Conservation (phyloP, 176 grass and related monocot genomes). For the Triticum timopheevii region DNA sequence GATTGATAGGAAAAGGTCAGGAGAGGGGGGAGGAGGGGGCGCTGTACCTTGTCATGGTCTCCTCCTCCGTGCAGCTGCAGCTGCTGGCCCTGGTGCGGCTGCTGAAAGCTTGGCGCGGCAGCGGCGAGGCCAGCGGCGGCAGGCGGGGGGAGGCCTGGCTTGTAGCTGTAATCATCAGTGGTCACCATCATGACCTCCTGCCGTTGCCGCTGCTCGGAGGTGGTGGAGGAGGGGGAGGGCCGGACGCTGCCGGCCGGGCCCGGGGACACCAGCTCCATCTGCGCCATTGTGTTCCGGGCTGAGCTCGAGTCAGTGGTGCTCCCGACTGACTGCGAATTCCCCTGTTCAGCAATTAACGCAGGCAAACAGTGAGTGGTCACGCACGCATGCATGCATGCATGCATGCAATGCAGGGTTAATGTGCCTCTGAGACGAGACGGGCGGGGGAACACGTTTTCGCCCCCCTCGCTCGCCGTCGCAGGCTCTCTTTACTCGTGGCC, state of each 20-base stretch:
- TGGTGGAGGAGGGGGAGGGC: conserved; percentile 24
- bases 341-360: conserved; percentile 65
- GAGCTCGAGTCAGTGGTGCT: conserved; percentile 92
- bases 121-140: conserved; percentile 11
- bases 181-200: conserved; percentile 74
- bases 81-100: conserved; percentile 7
- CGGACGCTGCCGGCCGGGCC: conserved; percentile 46
- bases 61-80: conserved; percentile 38
- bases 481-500: conserved; percentile 1
- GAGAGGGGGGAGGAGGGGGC: not conserved
- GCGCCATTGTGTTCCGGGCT: conserved; percentile 74
- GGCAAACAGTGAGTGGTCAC: conserved; percentile 40
- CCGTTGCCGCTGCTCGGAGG: conserved; percentile 36
- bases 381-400: not conserved
- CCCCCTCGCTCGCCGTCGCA: not conserved
- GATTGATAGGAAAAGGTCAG: conserved; percentile 39
- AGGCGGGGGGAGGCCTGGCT: conserved; percentile 26
- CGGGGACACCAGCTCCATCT: conserved; percentile 69
- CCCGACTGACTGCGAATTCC: conserved; percentile 72
- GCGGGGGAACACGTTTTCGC: not conserved
- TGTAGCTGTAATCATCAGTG: conserved; percentile 69
- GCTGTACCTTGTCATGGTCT: conserved; percentile 65
- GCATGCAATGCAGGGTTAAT: not conserved
- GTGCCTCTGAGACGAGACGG: not conserved
- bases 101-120: conserved; percentile 44